Evolutionary conservation across 2,329 filamentous ascomycete species (phyloP).

Genomic region (Scopulariopsis brevicaulis): DNA sequence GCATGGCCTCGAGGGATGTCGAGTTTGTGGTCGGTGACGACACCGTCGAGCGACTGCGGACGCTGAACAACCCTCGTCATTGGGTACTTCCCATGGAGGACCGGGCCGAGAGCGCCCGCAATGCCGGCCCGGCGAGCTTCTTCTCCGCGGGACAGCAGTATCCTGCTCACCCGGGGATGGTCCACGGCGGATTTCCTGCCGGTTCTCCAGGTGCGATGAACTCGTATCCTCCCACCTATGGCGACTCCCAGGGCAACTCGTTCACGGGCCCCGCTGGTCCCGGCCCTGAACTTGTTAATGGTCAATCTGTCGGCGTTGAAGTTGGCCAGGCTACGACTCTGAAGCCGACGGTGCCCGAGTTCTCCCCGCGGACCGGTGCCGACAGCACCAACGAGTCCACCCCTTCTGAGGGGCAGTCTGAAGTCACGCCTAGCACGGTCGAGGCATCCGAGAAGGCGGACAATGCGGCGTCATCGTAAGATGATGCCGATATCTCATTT

Average conservation of each 20-base stretch:
- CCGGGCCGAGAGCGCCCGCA: conserved; percentile 62
- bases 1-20: conserved; percentile 60
- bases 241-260: background rate
- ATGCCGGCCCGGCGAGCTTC: conserved; percentile 47
- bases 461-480: background rate
- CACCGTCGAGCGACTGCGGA: conserved; percentile 66
- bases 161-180: conserved; percentile 11
- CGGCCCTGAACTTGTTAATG: conserved; percentile 14
- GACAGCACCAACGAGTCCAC: background rate
- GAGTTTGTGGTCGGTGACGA: conserved; percentile 70
- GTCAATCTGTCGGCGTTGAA: conserved; percentile 16
- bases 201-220: background rate
- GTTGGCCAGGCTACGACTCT: conserved; percentile 19
- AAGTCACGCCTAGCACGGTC: background rate
- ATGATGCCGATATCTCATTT: background rate
- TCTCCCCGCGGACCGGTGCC: conserved; percentile 16
- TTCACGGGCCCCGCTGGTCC: conserved; percentile 7
- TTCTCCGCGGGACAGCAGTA: conserved; percentile 10
- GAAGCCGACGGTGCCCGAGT: conserved; percentile 26
- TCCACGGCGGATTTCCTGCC: conserved; percentile 13
- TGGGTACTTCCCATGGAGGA: conserved; percentile 66
- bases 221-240: conserved; percentile 5
- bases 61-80: conserved; percentile 63
- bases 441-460: background rate
- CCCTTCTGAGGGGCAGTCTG: background rate